A percentile compares a stretch with the other conserved stretches of the same genome.
Conservation (phyloP, 768 basidiomycete genomes). For the Hygrocybe coccinea region DNA sequence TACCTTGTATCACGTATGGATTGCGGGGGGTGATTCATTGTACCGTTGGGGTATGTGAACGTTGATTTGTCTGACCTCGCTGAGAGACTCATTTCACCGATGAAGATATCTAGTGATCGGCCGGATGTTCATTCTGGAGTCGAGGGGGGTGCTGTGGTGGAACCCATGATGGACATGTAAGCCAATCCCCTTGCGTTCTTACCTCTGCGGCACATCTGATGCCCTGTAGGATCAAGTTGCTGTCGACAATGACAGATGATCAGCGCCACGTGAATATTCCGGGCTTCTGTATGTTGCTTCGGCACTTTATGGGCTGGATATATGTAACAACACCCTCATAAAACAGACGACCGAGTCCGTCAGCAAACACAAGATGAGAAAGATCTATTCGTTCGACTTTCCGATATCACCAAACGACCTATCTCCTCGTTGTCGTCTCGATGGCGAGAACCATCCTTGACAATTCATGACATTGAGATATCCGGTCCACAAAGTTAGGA, state of each 20-base stretch:
- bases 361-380: conserved; percentile 63
- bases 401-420: conserved; percentile 61
- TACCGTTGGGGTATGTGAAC: conserved; percentile 53
- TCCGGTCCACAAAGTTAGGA: conserved; percentile 74
- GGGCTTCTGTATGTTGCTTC: conserved; percentile 75
- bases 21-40: conserved; percentile 92
- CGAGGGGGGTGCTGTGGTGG: conserved; percentile 81
- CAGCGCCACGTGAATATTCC: conserved; percentile 63
- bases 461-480: conserved; percentile 78
- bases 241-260: conserved; percentile 63
- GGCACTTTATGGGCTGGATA: neutral
- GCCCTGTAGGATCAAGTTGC: conserved; percentile 63
- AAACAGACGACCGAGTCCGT: conserved; percentile 70
- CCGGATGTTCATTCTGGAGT: conserved; percentile 92
- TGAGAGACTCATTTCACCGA: neutral
- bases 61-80: neutral
- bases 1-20: conserved; percentile 93
- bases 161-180: conserved; percentile 93
- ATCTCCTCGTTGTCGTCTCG: conserved; percentile 66
- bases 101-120: conserved; percentile 60
- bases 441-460: conserved; percentile 89
- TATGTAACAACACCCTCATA: neutral
- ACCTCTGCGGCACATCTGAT: neutral
- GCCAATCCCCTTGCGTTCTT: conserved; percentile 14
- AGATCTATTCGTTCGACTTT: conserved; percentile 61